phyloP scores from a whole-genome alignment of 1,139 yeast genomes.

The Nakaseomyces sp. region DNA sequence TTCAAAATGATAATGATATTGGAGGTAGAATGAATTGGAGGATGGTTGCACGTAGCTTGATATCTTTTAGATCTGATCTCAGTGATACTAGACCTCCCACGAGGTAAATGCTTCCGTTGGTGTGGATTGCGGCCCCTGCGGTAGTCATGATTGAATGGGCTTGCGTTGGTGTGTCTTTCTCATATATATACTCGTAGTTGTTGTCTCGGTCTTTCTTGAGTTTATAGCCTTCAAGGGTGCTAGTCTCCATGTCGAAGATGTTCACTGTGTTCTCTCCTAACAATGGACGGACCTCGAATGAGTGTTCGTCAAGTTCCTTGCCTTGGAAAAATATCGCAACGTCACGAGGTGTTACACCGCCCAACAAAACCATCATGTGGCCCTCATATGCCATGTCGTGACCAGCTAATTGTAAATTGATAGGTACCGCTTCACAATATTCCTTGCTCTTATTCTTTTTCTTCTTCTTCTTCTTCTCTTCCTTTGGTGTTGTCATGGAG shows the following conservation, averaged over 20 bases:
- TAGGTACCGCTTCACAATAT: slow-evolving; percentile 7
- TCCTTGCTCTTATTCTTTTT: not conserved
- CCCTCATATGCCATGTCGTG: slow-evolving; percentile 25
- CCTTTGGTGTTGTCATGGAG: not conserved
- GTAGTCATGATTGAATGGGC: slow-evolving; percentile 6
- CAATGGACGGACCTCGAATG: not conserved
- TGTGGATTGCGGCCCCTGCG: slow-evolving; percentile 5
- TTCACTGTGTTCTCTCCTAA: slow-evolving; percentile 9
- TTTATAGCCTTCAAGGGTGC: slow-evolving; percentile 16
- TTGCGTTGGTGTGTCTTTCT: slow-evolving; percentile 1
- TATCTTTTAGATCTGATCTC: not conserved
- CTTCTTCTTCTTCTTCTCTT: not conserved
- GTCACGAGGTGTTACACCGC: slow-evolving; percentile 25
- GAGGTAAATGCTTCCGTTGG: slow-evolving; percentile 5
- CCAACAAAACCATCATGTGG: slow-evolving; percentile 19
- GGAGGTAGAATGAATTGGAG: slow-evolving; percentile 6
- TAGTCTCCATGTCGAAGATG: slow-evolving; percentile 20
- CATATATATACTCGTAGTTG: slow-evolving; percentile 5
- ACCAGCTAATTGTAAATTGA: slow-evolving; percentile 23
- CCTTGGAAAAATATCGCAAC: slow-evolving; percentile 14
- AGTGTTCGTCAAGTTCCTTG: slow-evolving; percentile 1
- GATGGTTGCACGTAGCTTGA: slow-evolving; percentile 5
- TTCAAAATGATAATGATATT: slow-evolving; percentile 5
- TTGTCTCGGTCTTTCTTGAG: not conserved
- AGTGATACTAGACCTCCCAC: slow-evolving; percentile 5